Conservation (phyloP, 495 filamentous ascomycete species). For the Tuber microsphaerosporum region DNA sequence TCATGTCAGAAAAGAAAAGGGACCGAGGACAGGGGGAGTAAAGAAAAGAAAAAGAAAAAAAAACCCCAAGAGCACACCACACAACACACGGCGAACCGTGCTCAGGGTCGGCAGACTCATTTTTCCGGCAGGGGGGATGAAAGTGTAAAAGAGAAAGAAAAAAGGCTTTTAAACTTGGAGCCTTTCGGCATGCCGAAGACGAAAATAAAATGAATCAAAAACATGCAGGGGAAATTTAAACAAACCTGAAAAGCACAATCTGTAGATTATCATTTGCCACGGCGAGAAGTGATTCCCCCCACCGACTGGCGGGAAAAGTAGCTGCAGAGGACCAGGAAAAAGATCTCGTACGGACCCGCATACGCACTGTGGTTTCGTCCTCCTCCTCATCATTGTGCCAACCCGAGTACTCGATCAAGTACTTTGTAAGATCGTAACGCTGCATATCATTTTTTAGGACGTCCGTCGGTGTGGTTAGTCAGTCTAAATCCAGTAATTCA, state of each 20-base stretch:
- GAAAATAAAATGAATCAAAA: constrained; percentile 23
- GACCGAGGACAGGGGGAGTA: neutral
- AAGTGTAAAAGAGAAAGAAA: neutral
- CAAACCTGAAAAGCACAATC: constrained; percentile 42
- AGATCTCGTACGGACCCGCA: constrained; percentile 40
- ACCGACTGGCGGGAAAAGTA: constrained; percentile 27
- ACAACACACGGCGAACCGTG: neutral
- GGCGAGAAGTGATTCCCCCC: constrained; percentile 41
- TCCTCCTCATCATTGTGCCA: constrained; percentile 15
- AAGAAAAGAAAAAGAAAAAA: neutral
- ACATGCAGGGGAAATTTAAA: constrained; percentile 18
- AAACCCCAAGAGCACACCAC: neutral
- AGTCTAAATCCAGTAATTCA: neutral
- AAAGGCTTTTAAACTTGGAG: neutral
- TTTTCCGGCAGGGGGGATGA: neutral
- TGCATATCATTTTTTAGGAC: constrained; percentile 8
- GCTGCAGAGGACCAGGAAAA: constrained; percentile 42
- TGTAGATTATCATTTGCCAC: constrained; percentile 47
- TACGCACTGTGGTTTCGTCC: constrained; percentile 33
- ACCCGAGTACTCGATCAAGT: constrained; percentile 33
- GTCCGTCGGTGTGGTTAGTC: neutral
- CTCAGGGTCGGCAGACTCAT: neutral
- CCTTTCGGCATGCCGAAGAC: constrained; percentile 33
- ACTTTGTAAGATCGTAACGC: constrained; percentile 38
- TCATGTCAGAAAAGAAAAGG: constrained; percentile 4